Evolutionary conservation across 495 filamentous ascomycete species (phyloP), one percentile per base, ranked within the genome.

Genomic region (Penicillium waksmanii): DNA sequence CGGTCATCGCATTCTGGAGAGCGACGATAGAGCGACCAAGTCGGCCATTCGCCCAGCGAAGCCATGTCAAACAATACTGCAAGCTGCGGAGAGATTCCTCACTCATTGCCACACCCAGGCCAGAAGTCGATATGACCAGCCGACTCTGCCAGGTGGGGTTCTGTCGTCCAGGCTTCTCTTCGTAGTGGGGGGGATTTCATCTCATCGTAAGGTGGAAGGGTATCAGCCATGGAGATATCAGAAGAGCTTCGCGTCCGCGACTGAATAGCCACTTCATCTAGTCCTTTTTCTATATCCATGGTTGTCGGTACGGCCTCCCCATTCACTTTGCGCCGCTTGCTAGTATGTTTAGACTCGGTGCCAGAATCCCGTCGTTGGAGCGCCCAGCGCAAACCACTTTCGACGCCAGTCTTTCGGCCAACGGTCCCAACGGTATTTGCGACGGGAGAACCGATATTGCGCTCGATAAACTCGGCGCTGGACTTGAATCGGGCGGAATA

Each of bases 401-500:
- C 92, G 0, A 96, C 87, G 27, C 93, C 93, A 0, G 92, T 96
- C 51, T 87, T 85, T 4, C 90, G 84, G 17, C 90, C 86, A 5
- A 96, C 89, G 2, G 82, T 88, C n/a, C 87, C 86, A 2, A 96
- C 89, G 1, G 89, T 92, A 65, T 87, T 92, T 48, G 87, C 90
- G 33, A 97, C 85, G 3, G 91, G 92, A 1, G 87, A 87, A 5
- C 84, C 86, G 36, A 96, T 87, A 62, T 86, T 91, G 36, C 88
- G 86, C 72, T 97, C 93, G 31, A 97, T 85, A 62, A 92, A 89
- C 66, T 96, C 91, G 40, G 90, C 92, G 60, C 90, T 83, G 42
- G 88, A 87, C 65, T 89, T 91, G 73, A 97, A 88, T 3, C 89
- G 84, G 0, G 93, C 91, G 5, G 90, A 92, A 67, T 95, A 95